Percentiles rank a stretch among this genome's conserved stretches.
These are phyloP conservation scores for Globisporangium viniferum DNA, from an alignment of 352 stramenopile species.

Conservation along the genomic window DNA sequence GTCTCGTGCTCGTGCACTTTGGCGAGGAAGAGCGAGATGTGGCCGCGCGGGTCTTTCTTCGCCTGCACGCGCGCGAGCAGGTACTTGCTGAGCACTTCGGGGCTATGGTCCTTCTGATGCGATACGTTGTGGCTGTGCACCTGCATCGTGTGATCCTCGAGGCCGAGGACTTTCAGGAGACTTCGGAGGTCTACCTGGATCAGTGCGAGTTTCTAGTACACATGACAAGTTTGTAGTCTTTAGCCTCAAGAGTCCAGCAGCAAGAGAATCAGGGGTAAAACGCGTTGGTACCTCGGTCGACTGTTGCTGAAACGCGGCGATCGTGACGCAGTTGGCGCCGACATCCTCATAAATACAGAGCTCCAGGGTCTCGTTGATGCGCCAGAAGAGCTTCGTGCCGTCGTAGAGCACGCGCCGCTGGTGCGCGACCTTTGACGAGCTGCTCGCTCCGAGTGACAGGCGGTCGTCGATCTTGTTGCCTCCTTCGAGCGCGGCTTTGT, in stretches of 20 bases:
- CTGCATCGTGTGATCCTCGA: conserved; percentile 23
- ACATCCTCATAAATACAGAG: conserved; percentile 82
- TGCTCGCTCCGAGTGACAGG: conserved; percentile 19
- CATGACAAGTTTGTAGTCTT: background rate
- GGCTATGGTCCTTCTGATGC: conserved; percentile 18
- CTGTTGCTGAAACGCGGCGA: conserved; percentile 60
- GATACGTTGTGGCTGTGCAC: background rate
- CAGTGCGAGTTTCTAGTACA: conserved; percentile 30
- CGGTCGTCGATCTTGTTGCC: conserved; percentile 15
- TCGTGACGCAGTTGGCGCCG: conserved; percentile 60
- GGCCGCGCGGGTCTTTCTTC: conserved; percentile 38
- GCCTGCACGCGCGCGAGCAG: conserved; percentile 70
- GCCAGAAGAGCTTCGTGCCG: conserved; percentile 85
- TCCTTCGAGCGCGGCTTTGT: conserved; percentile 72
- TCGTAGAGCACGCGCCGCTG: conserved; percentile 76
- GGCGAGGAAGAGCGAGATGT: conserved; percentile 55
- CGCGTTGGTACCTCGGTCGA: conserved; percentile 20
- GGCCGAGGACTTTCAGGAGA: conserved; percentile 38
- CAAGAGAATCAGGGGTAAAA: background rate
- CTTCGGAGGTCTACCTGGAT: conserved; percentile 58
- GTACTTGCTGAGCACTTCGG: conserved; percentile 64
- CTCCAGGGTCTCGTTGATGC: conserved; percentile 84
- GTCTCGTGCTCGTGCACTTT: conserved; percentile 67
- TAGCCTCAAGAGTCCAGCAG: background rate
- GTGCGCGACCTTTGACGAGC: conserved; percentile 15